phyloP scores from a whole-genome alignment of 2,329 filamentous ascomycete species.

The Trichoderma hamatum region DNA sequence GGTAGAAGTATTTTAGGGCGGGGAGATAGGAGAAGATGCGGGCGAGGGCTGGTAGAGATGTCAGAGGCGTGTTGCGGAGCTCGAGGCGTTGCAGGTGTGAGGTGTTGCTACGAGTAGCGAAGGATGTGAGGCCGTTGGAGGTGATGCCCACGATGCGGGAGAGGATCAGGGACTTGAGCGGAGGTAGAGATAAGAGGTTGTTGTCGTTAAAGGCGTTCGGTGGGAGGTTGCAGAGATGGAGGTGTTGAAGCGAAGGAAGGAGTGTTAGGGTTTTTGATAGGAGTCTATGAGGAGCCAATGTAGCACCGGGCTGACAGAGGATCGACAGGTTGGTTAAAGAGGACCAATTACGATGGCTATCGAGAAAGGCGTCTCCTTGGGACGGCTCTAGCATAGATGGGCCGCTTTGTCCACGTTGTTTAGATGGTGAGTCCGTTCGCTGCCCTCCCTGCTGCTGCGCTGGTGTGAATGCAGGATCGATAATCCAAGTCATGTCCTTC shows the following conservation, averaged over 20 bases:
- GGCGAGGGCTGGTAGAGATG: conserved; percentile 59
- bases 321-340: conserved; percentile 60
- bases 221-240: conserved; percentile 63
- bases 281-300: conserved; percentile 55
- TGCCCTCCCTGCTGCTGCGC: conserved; percentile 36
- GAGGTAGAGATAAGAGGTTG: conserved; percentile 57
- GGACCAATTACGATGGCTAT: conserved; percentile 58
- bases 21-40: conserved; percentile 61
- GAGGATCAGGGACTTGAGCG: conserved; percentile 58
- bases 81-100: conserved; percentile 53
- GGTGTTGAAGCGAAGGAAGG: conserved; percentile 58
- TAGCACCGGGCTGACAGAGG: conserved; percentile 60
- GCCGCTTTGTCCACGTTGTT: conserved; percentile 32
- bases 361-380: conserved; percentile 51
- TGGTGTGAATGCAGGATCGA: conserved; percentile 44
- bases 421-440: conserved; percentile 27
- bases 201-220: conserved; percentile 59
- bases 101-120: conserved; percentile 55
- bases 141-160: conserved; percentile 60
- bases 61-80: conserved; percentile 59
- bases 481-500: conserved; percentile 62
- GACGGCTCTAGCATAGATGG: conserved; percentile 36
- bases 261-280: conserved; percentile 53
- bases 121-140: conserved; percentile 57
- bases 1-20: conserved; percentile 52